Percentiles rank a stretch among this genome's conserved stretches.
Conservation (phyloP, 108 stramenopile species). For the Nitzschia sp. region DNA sequence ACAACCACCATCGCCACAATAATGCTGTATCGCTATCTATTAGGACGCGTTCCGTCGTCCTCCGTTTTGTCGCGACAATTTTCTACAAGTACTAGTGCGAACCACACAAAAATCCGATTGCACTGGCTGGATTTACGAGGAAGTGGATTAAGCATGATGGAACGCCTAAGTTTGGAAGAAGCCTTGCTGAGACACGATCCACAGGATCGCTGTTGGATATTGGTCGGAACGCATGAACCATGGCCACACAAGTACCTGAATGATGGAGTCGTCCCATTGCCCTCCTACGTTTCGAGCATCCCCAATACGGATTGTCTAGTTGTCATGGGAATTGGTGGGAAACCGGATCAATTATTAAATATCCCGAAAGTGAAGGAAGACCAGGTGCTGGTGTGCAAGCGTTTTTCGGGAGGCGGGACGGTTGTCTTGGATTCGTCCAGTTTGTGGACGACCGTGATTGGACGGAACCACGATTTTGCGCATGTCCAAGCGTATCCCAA, state of each 20-base stretch:
- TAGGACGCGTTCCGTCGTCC: no score
- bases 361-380: conserved; percentile 47
- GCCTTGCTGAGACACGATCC: conserved; percentile 73
- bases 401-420: conserved; percentile 95
- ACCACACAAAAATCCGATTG: not conserved
- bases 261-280: not conserved
- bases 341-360: conserved; percentile 69
- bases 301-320: conserved; percentile 47
- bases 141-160: conserved; percentile 67
- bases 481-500: conserved; percentile 72
- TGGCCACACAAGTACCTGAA: conserved; percentile 32
- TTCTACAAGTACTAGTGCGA: no score
- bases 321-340: conserved; percentile 90
- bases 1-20: no score
- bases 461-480: conserved; percentile 43
- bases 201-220: conserved; percentile 64
- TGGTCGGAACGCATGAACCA: conserved; percentile 73
- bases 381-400: conserved; percentile 66
- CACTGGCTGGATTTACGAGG: conserved; percentile 65
- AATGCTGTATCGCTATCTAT: no score
- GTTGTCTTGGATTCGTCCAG: conserved; percentile 88
- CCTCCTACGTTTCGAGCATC: conserved; percentile 12
- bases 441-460: conserved; percentile 83
- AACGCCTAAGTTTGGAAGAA: conserved; percentile 86
- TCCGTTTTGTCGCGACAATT: no score